A percentile compares a stretch with the other conserved stretches of the same genome.
Conservation (phyloP, 352 stramenopile species). For the Globisporangium abappressorium region DNA sequence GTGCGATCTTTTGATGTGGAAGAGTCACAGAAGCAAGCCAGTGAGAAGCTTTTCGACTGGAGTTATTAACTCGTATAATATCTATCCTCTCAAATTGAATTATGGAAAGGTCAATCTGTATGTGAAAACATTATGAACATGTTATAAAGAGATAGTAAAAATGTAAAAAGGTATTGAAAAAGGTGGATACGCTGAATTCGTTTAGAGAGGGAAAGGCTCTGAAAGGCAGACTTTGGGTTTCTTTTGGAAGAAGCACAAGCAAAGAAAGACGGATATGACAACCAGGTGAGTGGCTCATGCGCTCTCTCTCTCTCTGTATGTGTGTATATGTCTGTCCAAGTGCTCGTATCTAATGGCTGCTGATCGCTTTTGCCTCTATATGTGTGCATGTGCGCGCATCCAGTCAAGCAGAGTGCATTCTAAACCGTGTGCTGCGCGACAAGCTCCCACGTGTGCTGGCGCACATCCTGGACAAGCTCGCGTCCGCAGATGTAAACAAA, state of each 20-base stretch:
- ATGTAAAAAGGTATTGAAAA: background rate
- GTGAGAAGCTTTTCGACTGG: background rate
- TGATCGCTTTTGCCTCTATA: background rate
- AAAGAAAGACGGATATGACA: background rate
- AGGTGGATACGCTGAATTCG: constrained; percentile 3
- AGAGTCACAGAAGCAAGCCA: constrained; percentile 1
- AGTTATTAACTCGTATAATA: background rate
- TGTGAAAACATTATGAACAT: too few species aligned
- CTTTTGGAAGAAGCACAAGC: constrained; percentile 1
- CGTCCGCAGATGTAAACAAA: constrained; percentile 24
- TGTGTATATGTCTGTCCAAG: background rate
- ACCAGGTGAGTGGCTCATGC: constrained; percentile 3
- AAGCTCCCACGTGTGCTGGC: constrained; percentile 49
- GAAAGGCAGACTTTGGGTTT: background rate
- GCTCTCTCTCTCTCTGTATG: background rate
- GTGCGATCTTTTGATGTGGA: constrained; percentile 16
- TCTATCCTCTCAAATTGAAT: too few species aligned
- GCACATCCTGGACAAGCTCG: constrained; percentile 57
- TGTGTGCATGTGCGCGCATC: background rate
- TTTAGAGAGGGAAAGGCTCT: constrained; percentile 8
- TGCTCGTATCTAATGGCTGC: background rate
- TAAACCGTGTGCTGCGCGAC: constrained; percentile 48
- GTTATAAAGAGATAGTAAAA: background rate
- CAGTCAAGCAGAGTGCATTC: constrained; percentile 9
- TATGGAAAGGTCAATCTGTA: too few species aligned